Percentiles rank a stretch among this genome's conserved stretches.
phyloP scores from a whole-genome alignment of 2,329 filamentous ascomycete species.

The Alternaria metachromatica region DNA sequence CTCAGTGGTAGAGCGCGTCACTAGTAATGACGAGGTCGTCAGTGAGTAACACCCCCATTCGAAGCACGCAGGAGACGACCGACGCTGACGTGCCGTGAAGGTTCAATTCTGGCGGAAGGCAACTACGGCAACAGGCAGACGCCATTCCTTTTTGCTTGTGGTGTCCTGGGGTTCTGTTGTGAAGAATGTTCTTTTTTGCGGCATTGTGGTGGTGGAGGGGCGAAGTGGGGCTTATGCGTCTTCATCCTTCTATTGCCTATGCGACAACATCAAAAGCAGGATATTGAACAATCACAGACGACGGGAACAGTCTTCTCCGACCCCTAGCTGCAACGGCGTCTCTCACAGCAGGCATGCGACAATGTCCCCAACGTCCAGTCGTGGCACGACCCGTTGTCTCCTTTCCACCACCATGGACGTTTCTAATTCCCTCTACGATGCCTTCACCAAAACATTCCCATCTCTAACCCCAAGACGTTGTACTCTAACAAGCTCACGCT shows the following conservation, averaged over 20 bases:
- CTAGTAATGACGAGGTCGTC: constrained; percentile 50
- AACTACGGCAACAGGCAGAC: constrained; percentile 35
- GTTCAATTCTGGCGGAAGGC: constrained; percentile 48
- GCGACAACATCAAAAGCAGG: background rate
- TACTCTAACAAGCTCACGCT: background rate
- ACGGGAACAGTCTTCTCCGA: background rate
- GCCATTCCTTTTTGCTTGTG: background rate
- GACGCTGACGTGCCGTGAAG: background rate
- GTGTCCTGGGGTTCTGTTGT: background rate
- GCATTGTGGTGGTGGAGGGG: background rate
- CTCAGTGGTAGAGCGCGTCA: constrained; percentile 50
- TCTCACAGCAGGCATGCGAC: background rate
- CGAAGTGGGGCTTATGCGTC: background rate
- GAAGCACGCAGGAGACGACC: background rate
- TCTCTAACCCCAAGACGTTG: background rate
- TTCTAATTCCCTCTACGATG: background rate
- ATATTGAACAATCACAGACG: background rate
- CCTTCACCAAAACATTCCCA: background rate
- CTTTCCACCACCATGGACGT: background rate
- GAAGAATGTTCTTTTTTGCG: background rate
- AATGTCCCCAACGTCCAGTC: background rate
- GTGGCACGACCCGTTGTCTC: background rate
- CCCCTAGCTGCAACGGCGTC: background rate
- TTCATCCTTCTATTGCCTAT: background rate
- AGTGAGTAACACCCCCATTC: constrained; percentile 10